Conservation (phyloP, 106 monocot genomes). For the Cymbidium sinense region DNA sequence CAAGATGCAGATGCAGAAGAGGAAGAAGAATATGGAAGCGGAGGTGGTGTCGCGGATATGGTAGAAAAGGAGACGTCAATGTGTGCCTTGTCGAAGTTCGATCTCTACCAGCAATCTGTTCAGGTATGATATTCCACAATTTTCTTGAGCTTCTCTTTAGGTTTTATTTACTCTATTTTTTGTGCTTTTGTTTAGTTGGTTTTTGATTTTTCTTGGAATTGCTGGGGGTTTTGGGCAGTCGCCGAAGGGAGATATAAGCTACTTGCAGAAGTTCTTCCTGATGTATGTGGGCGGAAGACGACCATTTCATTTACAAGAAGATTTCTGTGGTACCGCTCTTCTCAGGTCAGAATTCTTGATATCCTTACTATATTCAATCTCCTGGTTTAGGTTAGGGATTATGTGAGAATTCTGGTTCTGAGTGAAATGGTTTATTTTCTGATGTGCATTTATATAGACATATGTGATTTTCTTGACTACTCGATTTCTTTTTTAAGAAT, state of each 20-base stretch:
- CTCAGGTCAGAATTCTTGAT: conserved; percentile 42
- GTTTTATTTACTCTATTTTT: neutral
- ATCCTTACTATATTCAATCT: neutral
- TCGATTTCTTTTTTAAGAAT: neutral
- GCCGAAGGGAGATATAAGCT: conserved; percentile 92
- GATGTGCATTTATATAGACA: neutral
- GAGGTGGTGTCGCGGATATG: conserved; percentile 3
- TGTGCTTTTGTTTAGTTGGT: neutral
- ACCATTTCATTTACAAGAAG: conserved; percentile 80
- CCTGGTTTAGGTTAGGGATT: neutral
- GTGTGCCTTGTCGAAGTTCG: conserved; percentile 36
- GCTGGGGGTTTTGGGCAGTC: conserved; percentile 24
- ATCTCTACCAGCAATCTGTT: conserved; percentile 74
- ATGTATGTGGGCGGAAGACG: conserved; percentile 82
- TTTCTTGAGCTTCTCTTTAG: neutral
- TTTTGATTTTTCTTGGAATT: neutral
- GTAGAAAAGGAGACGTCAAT: neutral
- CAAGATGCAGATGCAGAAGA: conserved; percentile 6
- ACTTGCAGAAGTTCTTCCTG: conserved; percentile 88
- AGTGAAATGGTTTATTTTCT: neutral
- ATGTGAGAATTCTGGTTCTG: neutral
- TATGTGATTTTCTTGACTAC: neutral
- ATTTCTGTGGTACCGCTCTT: conserved; percentile 91
- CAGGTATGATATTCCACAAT: conserved; percentile 30
- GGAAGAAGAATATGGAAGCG: conserved; percentile 14